Conservation (phyloP, 495 filamentous ascomycete genomes). For the Jackrogersella multiformis region DNA sequence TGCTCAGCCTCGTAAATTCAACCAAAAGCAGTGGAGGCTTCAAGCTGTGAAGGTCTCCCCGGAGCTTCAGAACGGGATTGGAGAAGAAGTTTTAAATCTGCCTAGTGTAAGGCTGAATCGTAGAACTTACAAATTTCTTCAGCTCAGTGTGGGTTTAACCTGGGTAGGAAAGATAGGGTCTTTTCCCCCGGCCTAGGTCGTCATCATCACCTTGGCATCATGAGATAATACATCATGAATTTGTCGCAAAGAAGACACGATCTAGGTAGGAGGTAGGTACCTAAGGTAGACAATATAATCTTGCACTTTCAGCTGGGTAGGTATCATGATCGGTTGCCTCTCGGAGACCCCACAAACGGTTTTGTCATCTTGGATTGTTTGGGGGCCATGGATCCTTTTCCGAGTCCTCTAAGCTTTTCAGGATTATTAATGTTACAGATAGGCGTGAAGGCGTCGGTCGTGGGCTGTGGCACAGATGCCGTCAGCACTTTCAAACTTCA, state of each 20-base stretch:
- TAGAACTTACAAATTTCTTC: constrained; percentile 1
- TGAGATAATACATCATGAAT: too few species aligned
- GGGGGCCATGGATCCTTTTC: constrained; percentile 28
- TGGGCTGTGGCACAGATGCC: constrained; percentile 29
- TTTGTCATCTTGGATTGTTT: constrained; percentile 1
- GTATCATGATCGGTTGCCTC: constrained; percentile 30
- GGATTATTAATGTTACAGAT: constrained; percentile 24
- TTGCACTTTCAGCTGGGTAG: constrained; percentile 19
- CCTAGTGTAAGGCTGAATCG: constrained; percentile 42
- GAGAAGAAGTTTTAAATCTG: constrained; percentile 29
- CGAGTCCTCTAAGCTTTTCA: constrained; percentile 1
- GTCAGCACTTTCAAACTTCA: constrained; percentile 33
- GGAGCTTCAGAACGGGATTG: constrained; percentile 5
- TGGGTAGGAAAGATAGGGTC: constrained; percentile 15
- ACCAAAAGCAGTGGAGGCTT: constrained; percentile 23
- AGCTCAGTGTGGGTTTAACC: constrained; percentile 11
- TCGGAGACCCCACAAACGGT: not conserved
- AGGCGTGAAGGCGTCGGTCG: constrained; percentile 5
- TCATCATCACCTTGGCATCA: not conserved
- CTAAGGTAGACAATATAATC: not conserved
- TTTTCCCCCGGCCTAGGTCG: constrained; percentile 15
- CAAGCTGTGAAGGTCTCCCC: not conserved
- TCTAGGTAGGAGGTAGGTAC: too few species aligned
- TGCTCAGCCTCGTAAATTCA: constrained; percentile 35
- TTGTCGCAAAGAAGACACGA: constrained; percentile 4